Conservation (phyloP, 345 rosid genomes). For the Dipteronia dyeriana region DNA sequence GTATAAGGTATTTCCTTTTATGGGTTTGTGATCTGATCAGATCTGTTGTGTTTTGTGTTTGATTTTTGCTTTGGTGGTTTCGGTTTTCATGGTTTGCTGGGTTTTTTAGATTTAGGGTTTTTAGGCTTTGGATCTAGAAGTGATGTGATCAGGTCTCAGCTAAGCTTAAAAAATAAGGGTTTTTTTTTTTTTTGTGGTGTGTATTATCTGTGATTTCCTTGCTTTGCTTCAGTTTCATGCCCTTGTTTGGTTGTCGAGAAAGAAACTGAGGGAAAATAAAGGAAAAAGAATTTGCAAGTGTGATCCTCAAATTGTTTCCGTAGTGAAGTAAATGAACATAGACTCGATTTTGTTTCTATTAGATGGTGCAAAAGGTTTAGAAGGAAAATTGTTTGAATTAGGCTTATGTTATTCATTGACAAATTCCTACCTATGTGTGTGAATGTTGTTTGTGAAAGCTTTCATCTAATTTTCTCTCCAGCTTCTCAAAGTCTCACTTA, state of each 20-base stretch:
- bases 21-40: conserved; percentile 28
- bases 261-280: not conserved
- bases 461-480: not conserved
- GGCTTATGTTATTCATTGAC: not conserved
- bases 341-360: not conserved
- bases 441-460: not conserved
- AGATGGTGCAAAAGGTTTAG: not conserved
- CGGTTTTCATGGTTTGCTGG: not conserved
- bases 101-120: conserved; percentile 17
- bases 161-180: not conserved
- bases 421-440: not conserved
- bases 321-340: not conserved
- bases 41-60: conserved; percentile 32
- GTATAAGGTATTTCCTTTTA: conserved; percentile 43
- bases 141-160: conserved; percentile 15
- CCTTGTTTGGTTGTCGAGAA: conserved; percentile 4
- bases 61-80: conserved; percentile 14
- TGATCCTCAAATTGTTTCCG: not conserved
- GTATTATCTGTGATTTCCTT: not conserved
- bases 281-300: not conserved
- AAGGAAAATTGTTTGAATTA: not conserved
- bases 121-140: conserved; percentile 13
- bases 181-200: not conserved
- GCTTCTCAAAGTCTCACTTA: not conserved
- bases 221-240: not conserved